phyloP scores from a whole-genome alignment of 179 eudicot species.

The Actinidia chinensis region DNA sequence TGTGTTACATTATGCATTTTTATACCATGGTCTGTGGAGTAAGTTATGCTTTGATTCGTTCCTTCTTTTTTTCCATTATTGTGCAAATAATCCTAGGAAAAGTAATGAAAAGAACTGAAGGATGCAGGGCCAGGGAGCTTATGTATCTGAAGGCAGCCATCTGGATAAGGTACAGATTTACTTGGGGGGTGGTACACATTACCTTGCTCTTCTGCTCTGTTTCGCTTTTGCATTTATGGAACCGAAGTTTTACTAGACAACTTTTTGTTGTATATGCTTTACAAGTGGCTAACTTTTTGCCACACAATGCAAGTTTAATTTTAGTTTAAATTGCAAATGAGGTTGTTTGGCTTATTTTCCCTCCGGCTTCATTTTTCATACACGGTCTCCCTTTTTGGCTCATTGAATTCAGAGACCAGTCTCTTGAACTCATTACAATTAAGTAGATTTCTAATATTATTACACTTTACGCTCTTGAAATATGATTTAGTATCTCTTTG shows the following conservation, averaged over 20 bases:
- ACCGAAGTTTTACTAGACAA: constrained; percentile 3
- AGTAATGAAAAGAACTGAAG: constrained; percentile 84
- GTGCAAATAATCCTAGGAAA: constrained; percentile 48
- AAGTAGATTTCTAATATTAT: not conserved
- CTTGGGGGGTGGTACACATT: too few species aligned
- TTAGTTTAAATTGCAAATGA: not conserved
- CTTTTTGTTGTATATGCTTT: constrained; percentile 10
- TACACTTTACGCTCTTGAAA: too few species aligned
- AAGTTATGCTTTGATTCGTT: constrained; percentile 12
- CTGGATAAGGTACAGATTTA: constrained; percentile 99
- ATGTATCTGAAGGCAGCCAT: constrained; percentile 94
- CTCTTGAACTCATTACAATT: not conserved
- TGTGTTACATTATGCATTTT: not conserved
- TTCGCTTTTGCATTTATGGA: constrained; percentile 1
- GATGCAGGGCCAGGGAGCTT: constrained; percentile 98
- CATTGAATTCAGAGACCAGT: not conserved
- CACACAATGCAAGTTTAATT: not conserved
- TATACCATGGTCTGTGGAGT: not conserved
- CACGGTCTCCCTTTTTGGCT: not conserved
- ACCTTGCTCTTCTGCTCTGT: constrained; percentile 16
- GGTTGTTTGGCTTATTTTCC: not conserved
- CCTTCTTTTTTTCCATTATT: not conserved
- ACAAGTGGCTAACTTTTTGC: not conserved
- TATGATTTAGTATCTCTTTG: too few species aligned
- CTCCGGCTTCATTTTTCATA: not conserved